Evolutionary conservation across 495 filamentous ascomycete species (phyloP), one percentile per base, ranked within the genome.

Genomic region (Podospora pseudocomata): DNA sequence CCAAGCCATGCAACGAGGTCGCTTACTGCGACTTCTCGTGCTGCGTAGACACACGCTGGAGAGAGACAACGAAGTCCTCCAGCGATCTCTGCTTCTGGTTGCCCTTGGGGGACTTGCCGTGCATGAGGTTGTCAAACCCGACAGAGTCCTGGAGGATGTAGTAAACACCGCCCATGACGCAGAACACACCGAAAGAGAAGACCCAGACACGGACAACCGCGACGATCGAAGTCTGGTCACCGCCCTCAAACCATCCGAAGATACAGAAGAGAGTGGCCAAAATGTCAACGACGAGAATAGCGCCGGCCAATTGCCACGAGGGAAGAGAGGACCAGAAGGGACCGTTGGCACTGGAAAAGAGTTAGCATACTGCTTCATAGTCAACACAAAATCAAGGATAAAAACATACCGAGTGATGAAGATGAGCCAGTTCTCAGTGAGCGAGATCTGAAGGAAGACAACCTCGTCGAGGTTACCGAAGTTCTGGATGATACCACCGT

Each of bases 341-440:
- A 68, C 91, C 90, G 74, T 91, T 91, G 79, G 91, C 90, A 83
- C 93, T 72, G 74, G 4, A 65, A 39, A 19, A 64, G 30, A 27
- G 15, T 26, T 28, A 18, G 26, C 11, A 5, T 57, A 49, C 39
- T 49, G 39, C 15, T 49, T 49, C 30, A 3, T 18, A 53, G 28
- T 13, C 23, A 27, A 63, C 23, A 53, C 1, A 5, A 11, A 3
- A 13, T 6, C 4, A 61, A 1, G 44, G 5, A 32, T 59, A 2
- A 53, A 60, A 9, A 71, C 70, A 68, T 71, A 71, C 70, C 70
- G 90, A 68, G 93, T 97, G 79, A 96, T 93, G 83, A 97, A 94
- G 81, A 97, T 97, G 59, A 96, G 86, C 93, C 93, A 97, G 81
- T 95, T 97, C 83, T 97, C 91, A 65, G 93, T 91, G 67, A 97